Base-by-base conservation (phyloP, 257 asterid species). In the Gentiana macrophylla region DNA sequence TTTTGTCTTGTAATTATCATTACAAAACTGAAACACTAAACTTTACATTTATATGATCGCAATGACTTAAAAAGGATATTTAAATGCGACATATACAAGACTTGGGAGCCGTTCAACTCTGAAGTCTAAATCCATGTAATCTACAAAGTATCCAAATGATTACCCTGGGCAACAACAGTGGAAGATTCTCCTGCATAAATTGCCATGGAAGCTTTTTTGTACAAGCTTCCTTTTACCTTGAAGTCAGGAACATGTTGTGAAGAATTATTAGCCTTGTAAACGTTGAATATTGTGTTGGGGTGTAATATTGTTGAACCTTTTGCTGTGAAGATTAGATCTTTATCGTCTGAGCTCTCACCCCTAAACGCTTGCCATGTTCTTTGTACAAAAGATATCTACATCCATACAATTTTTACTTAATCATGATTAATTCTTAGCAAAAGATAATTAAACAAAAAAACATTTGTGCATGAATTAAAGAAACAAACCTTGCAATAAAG, bases 161-260 rank as follows among this genome's bases (percentile, higher is more conserved):
- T 64, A 81, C 89, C 89, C 46, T 72, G 71, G 32, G 90, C 90
- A 36, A 73, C 50, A 8, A 72, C 32, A 38, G 70, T 55, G 37
- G 62, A 35, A 6, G 81, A 66, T 50, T 67, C 69, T 24, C 78
- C 80, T 1, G 55, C 67, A 57, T 62, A 74, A 37, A 80, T 50
- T 4, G 43, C 48, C 34, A 74, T 73, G 2, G 79, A 73, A 15
- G 24, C 24, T 32, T 65, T 60, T 8, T 63, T 70, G 0, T 37
- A 47, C 72, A 70, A 65, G 48, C 80, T 61, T 4, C 71, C 78
- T 13, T 70, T 34, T 1, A 79, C 71, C 53, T 56, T 57, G 59
- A 53, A 84, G 62, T 81, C 81, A 8, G 74, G 56, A 8, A 47
- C 43, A 4, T 75, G 70, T 49, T 73, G 81, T 2, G 70, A 50